phyloP scores from a whole-genome alignment of 257 asterid species.

The Paraleonurus japonicus region DNA sequence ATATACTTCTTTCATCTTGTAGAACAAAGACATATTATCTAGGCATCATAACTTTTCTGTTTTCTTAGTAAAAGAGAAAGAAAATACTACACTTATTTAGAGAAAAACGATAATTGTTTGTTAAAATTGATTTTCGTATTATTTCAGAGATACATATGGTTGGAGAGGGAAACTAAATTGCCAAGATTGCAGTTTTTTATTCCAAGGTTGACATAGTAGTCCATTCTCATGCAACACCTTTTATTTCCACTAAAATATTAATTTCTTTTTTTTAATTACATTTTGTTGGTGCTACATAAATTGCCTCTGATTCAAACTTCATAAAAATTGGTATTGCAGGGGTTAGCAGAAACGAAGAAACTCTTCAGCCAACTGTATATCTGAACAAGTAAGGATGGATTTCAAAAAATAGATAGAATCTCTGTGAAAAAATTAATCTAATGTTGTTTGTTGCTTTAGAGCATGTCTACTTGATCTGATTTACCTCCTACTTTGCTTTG shows the following conservation, averaged over 20 bases:
- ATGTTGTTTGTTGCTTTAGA: slow-evolving; percentile 2
- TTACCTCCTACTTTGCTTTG: slow-evolving; percentile 12
- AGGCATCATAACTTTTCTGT: not conserved
- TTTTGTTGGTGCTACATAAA: slow-evolving; percentile 1
- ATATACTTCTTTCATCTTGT: slow-evolving; percentile 6
- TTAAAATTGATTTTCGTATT: not conserved
- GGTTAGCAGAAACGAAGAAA: slow-evolving; percentile 80
- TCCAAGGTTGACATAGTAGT: slow-evolving; percentile 17
- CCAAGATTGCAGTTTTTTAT: not conserved
- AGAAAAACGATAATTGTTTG: not conserved
- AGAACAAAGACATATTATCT: not conserved
- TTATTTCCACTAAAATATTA: not conserved
- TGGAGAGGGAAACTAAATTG: not conserved
- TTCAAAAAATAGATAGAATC: slow-evolving; percentile 10
- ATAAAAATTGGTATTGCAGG: slow-evolving; percentile 45
- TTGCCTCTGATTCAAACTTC: slow-evolving; percentile 9
- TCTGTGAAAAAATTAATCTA: not conserved
- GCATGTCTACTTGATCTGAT: slow-evolving; percentile 3
- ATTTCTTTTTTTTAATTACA: slow-evolving; percentile 7
- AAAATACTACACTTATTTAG: not conserved
- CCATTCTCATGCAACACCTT: not conserved
- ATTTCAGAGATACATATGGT: not conserved
- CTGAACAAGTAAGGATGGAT: slow-evolving; percentile 78
- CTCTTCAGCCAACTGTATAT: slow-evolving; percentile 85
- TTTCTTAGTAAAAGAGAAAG: not conserved